Evolutionary conservation across 1,139 yeast genomes (phyloP).

Genomic region (Saccharomyces uvarum): DNA sequence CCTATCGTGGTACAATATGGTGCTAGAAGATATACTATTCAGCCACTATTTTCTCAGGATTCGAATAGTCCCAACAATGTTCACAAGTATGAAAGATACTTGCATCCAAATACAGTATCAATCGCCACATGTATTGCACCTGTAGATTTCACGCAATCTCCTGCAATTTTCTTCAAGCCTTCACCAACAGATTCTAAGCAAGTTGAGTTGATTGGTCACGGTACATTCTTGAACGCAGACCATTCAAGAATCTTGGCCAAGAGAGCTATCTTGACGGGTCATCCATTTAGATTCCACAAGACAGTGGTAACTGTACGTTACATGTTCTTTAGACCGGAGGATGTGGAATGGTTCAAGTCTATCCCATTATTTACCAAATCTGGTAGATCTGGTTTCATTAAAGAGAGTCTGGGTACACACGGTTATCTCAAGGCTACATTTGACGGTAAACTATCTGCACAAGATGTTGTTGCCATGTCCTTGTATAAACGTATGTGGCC

Average conservation of each 20-base stretch:
- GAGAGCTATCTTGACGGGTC: conserved; percentile 85
- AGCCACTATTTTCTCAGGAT: conserved; percentile 78
- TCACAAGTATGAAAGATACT: conserved; percentile 75
- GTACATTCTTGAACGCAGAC: conserved; percentile 82
- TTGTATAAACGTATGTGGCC: conserved; percentile 94
- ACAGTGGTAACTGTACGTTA: conserved; percentile 85
- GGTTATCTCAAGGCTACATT: conserved; percentile 96
- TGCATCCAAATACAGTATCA: conserved; percentile 67
- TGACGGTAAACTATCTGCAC: conserved; percentile 84
- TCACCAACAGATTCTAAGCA: conserved; percentile 36
- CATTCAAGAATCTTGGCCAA: conserved; percentile 79
- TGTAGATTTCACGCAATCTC: conserved; percentile 74
- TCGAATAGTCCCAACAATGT: conserved; percentile 76
- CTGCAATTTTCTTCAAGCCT: conserved; percentile 61
- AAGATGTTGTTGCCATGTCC: conserved; percentile 92
- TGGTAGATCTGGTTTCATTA: conserved; percentile 90
- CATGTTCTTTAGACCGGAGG: conserved; percentile 93
- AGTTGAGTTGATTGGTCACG: conserved; percentile 76
- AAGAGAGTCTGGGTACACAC: conserved; percentile 94
- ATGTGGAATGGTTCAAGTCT: conserved; percentile 82
- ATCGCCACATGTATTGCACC: conserved; percentile 90
- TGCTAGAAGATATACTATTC: conserved; percentile 76
- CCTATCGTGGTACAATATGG: conserved; percentile 84
- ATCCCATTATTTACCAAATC: conserved; percentile 87
- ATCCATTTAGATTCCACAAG: conserved; percentile 92